Evolutionary conservation across 108 stramenopile genomes (phyloP), one percentile per base, ranked within the genome.

Genomic region (Nannochloropsis oceanica): DNA sequence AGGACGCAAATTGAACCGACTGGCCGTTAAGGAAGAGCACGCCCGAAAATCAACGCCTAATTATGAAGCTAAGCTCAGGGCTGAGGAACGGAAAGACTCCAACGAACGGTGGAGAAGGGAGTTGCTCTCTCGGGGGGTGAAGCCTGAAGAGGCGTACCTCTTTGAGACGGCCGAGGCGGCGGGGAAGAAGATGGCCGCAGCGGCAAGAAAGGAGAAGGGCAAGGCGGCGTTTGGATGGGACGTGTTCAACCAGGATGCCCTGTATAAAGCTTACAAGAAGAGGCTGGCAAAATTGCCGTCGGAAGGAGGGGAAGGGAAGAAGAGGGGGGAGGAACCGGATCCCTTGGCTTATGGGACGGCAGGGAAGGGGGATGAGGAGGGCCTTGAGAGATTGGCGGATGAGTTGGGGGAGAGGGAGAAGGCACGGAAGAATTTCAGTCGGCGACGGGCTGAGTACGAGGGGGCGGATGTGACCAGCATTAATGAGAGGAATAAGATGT

Each of bases 401-500:
- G 91, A 91, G 82, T 84, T 91, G 25, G 24, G 73, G n/a, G 86
- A 86, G 42, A 88, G 90, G 86, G 90, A 87, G 86, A 46, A 89
- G 43, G 44, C 43, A 2, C 59, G 87, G 27, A 84, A 84, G 13
- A 89, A 89, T 43, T 91, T 88, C 84, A 88, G 89, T 81, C 83
- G 90, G 80, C 86, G 91, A 9, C 87, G 91, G 25, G 25, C 50
- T n/a, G 90, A 84, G 81, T 26, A 83, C 42, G 79, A 89, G 13
- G 90, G 83, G 42, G 83, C 44, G 43, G 91, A 91, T 82, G 91
- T 91, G 79, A 88, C 89, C 84, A 90, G 43, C 87, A 91, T 91
- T 84, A 91, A 91, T 85, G 91, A 91, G 82, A 81, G 89, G 24
- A 91, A 91, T 87, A 86, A 87, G 85, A 79, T 81, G 85, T 91